Percentiles rank a stretch among this genome's conserved stretches.
Evolutionary conservation across 2,329 filamentous ascomycete species (phyloP).

Genomic region (Sordariomycetes sp.): DNA sequence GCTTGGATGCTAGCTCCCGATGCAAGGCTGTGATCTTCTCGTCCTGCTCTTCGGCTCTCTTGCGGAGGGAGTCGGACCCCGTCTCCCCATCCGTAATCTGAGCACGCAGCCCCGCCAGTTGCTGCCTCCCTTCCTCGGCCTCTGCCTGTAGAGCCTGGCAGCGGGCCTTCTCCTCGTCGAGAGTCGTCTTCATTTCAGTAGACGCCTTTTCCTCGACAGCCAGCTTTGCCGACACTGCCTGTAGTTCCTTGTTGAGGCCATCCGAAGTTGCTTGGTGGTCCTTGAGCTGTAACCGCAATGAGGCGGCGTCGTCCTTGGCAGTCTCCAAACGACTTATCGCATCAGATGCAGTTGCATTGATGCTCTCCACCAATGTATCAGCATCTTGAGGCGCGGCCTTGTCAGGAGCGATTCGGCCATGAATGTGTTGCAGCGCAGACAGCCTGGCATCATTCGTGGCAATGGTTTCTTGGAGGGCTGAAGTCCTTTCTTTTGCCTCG

Average conservation of each 20-base stretch:
- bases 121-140: constrained; percentile 53
- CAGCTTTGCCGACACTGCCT: constrained; percentile 39
- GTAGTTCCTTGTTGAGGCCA: constrained; percentile 47
- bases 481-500: constrained; percentile 37
- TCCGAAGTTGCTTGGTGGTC: constrained; percentile 42
- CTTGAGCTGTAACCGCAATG: constrained; percentile 55
- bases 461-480: constrained; percentile 38
- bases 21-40: constrained; percentile 55
- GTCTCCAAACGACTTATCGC: constrained; percentile 48
- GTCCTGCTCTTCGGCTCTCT: constrained; percentile 67
- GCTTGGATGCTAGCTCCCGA: constrained; percentile 62
- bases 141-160: constrained; percentile 43
- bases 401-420: constrained; percentile 45
- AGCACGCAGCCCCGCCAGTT: constrained; percentile 56
- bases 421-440: constrained; percentile 45
- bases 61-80: constrained; percentile 68
- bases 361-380: constrained; percentile 45
- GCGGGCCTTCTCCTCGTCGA: constrained; percentile 43
- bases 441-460: constrained; percentile 40
- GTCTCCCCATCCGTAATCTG: constrained; percentile 76
- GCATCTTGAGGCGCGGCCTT: constrained; percentile 44
- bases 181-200: constrained; percentile 40
- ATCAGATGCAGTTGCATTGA: constrained; percentile 47
- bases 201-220: constrained; percentile 38
- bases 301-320: constrained; percentile 46